A percentile compares a stretch with the other conserved stretches of the same genome.
Conservation (phyloP, 164 flowering plant species). For the Taxillus chinensis region DNA sequence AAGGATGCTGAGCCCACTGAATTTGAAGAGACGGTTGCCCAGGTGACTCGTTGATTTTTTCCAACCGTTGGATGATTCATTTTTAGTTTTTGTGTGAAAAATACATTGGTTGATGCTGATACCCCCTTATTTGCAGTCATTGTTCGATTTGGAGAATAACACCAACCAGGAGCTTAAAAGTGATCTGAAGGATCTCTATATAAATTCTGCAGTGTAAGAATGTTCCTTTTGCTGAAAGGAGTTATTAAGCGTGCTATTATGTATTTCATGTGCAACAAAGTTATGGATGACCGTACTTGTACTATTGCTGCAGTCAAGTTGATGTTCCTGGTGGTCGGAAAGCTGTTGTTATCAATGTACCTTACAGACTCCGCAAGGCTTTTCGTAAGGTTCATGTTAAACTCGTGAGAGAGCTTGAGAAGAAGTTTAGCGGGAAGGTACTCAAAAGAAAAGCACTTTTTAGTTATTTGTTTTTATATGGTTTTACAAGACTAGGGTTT, state of each 20-base stretch:
- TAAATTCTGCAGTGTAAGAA: conserved; percentile 35
- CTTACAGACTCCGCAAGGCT: conserved; percentile 36
- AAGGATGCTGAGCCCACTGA: conserved; percentile 22
- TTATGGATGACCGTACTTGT: too few relatives aligned
- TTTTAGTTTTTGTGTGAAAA: too few relatives aligned
- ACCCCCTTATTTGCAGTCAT: conserved; percentile 17
- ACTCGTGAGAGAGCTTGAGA: conserved; percentile 47
- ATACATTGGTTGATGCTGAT: too few relatives aligned
- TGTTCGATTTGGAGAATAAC: conserved; percentile 38
- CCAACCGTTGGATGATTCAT: neutral
- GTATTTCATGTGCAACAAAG: too few relatives aligned
- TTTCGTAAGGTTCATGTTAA: conserved; percentile 39
- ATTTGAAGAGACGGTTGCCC: conserved; percentile 31
- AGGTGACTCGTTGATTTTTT: conserved; percentile 14
- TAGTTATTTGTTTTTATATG: too few relatives aligned
- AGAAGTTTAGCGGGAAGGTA: conserved; percentile 55
- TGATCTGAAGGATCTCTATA: conserved; percentile 42
- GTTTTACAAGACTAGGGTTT: too few relatives aligned
- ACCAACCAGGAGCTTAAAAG: conserved; percentile 36
- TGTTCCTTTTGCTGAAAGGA: too few relatives aligned
- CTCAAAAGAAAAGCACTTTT: neutral
- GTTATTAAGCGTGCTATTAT: too few relatives aligned
- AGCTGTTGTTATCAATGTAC: conserved; percentile 43
- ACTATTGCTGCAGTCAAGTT: conserved; percentile 9
- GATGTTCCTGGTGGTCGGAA: conserved; percentile 38